Evolutionary conservation across 2,329 filamentous ascomycete species (phyloP).

Genomic region (Trichothecium sympodiale): DNA sequence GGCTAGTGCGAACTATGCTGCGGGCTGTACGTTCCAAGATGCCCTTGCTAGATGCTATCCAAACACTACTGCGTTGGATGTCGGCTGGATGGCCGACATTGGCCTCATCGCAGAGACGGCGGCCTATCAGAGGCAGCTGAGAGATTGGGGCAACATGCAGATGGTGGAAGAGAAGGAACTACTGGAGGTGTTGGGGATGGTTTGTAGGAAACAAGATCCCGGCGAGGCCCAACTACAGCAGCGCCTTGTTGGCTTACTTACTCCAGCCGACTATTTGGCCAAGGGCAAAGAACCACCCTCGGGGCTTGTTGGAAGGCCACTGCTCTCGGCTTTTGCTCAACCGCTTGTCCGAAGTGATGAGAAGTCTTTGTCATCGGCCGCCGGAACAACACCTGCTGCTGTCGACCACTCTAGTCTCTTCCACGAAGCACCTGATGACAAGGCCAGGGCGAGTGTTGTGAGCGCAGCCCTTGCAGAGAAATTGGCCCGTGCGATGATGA

Average conservation of each 20-base stretch:
- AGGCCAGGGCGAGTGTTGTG: neutral
- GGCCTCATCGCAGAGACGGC: slow-evolving; percentile 13
- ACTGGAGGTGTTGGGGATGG: slow-evolving; percentile 2
- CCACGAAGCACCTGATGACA: neutral
- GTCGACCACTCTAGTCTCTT: slow-evolving; percentile 1
- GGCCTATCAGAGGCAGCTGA: neutral
- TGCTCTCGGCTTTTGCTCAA: slow-evolving; percentile 1
- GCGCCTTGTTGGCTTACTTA: slow-evolving; percentile 1
- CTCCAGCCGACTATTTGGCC: neutral
- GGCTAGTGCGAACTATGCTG: slow-evolving; percentile 28
- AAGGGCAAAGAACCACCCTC: slow-evolving; percentile 1
- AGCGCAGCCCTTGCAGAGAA: slow-evolving; percentile 7
- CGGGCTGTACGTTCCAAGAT: slow-evolving; percentile 19
- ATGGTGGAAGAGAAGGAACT: slow-evolving; percentile 5
- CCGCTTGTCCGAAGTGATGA: neutral
- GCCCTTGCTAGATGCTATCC: slow-evolving; percentile 8
- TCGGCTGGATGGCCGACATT: slow-evolving; percentile 12
- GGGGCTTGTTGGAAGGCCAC: slow-evolving; percentile 1
- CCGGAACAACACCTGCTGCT: neutral
- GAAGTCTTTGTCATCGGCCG: no score
- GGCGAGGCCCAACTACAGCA: neutral
- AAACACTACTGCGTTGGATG: slow-evolving; percentile 6
- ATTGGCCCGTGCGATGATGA: slow-evolving; percentile 11
- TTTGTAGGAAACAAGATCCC: neutral
- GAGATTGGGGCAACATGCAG: slow-evolving; percentile 3